Percentiles rank a stretch among this genome's conserved stretches.
phyloP scores from a whole-genome alignment of 331 rosid genomes.

The Pyracantha coccinea region DNA sequence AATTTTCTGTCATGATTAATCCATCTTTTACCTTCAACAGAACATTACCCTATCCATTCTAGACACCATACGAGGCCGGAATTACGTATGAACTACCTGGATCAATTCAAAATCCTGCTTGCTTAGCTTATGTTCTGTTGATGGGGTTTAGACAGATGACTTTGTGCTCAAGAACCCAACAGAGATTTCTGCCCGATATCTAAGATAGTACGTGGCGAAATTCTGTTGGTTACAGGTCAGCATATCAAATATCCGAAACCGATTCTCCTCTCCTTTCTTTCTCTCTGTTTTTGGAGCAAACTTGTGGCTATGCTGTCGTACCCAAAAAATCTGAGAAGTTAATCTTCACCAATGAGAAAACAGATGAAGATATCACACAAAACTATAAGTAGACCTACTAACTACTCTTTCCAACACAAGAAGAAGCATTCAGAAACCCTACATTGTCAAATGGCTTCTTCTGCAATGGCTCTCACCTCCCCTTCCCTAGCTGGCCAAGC shows the following conservation, averaged over 20 bases:
- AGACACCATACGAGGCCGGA: no score
- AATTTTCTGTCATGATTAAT: no score
- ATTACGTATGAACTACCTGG: neutral
- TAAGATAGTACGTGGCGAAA: neutral
- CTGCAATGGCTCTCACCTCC: constrained; percentile 30
- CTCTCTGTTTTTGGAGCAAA: neutral
- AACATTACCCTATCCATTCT: no score
- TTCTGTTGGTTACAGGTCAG: neutral
- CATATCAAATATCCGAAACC: neutral
- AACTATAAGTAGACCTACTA: neutral
- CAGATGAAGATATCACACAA: neutral
- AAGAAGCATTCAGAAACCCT: neutral
- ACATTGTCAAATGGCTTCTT: constrained; percentile 11
- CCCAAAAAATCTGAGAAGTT: no score
- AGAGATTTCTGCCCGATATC: neutral
- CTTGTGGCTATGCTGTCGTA: neutral
- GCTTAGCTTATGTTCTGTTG: neutral
- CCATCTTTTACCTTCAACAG: no score
- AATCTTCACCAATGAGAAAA: neutral
- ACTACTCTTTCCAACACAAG: neutral
- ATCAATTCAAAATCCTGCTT: neutral
- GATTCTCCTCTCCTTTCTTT: neutral
- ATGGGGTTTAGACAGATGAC: no score
- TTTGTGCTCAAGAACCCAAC: neutral
- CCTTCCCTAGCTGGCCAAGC: constrained; percentile 35